phyloP scores from a whole-genome alignment of 1,284 basidiomycete genomes.

The Leccinum fallax region DNA sequence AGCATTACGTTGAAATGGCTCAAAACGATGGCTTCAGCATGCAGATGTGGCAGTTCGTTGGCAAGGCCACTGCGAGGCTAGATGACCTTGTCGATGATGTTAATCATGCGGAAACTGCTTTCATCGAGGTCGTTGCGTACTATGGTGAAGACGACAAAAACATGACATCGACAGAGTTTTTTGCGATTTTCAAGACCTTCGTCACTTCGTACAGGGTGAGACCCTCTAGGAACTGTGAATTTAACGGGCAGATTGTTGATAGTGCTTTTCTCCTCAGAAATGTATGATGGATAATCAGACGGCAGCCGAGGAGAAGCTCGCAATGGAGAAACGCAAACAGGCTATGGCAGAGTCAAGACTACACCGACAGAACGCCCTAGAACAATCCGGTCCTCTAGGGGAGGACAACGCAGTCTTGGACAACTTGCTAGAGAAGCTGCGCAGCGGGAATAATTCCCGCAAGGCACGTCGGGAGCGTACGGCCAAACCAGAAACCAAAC shows the following conservation, averaged over 20 bases:
- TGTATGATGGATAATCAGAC: constrained; percentile 79
- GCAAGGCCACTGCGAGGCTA: constrained; percentile 71
- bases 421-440: constrained; percentile 71
- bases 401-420: constrained; percentile 72
- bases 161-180: constrained; percentile 85
- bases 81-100: constrained; percentile 86
- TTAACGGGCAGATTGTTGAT: constrained; percentile 3
- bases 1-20: constrained; percentile 75
- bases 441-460: constrained; percentile 64
- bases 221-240: constrained; percentile 3
- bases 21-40: constrained; percentile 77
- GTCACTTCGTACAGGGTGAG: constrained; percentile 87
- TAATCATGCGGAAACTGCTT: constrained; percentile 78
- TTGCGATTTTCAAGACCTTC: constrained; percentile 94
- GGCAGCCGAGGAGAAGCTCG: constrained; percentile 64
- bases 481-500: constrained; percentile 38
- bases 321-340: constrained; percentile 65
- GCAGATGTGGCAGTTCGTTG: constrained; percentile 89
- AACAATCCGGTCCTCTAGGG: constrained; percentile 48
- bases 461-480: constrained; percentile 57
- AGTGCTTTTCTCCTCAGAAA: constrained; percentile 57
- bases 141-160: constrained; percentile 91
- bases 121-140: constrained; percentile 82
- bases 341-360: constrained; percentile 63
- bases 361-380: constrained; percentile 53